These are phyloP conservation scores for Phytophthora melonis DNA, from an alignment of 352 stramenopile genomes.

Conservation along the genomic window DNA sequence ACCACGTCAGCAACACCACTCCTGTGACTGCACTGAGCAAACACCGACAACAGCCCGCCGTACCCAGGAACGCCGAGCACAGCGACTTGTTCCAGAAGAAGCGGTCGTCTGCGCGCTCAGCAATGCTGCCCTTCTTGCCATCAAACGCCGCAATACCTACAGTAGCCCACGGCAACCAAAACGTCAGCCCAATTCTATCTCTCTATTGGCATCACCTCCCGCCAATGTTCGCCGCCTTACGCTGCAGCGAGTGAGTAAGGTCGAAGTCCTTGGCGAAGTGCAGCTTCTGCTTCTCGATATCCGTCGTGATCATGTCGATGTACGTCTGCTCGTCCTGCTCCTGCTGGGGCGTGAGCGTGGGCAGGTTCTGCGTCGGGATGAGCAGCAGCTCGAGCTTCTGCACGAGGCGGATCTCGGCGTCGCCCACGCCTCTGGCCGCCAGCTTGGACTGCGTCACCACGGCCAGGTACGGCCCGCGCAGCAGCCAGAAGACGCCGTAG, in stretches of 20 bases:
- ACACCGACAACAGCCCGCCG: neutral
- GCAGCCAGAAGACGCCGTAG: constrained; percentile 80
- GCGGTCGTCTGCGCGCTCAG: constrained; percentile 83
- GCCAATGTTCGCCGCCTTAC: constrained; percentile 36
- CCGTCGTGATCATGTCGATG: constrained; percentile 64
- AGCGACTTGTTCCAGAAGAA: constrained; percentile 95
- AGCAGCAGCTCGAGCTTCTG: constrained; percentile 72
- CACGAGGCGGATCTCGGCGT: constrained; percentile 66
- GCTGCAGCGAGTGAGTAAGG: constrained; percentile 82
- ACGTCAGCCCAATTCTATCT: too few relatives aligned
- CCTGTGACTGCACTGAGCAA: neutral
- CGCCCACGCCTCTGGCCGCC: constrained; percentile 56
- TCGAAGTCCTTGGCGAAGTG: constrained; percentile 85
- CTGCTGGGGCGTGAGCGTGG: constrained; percentile 54
- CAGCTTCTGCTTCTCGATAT: constrained; percentile 68
- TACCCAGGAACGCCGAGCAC: constrained; percentile 68
- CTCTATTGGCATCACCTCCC: too few relatives aligned
- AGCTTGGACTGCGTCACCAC: constrained; percentile 77
- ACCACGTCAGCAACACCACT: neutral
- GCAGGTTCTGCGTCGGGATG: constrained; percentile 69
- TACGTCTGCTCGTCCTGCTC: constrained; percentile 71
- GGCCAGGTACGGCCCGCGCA: constrained; percentile 74
- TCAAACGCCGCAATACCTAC: constrained; percentile 66
- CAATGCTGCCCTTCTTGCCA: constrained; percentile 58
- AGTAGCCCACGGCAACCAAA: too few relatives aligned